These are phyloP conservation scores for Dissophora ornata DNA, from an alignment of 192 early-diverging fungal species.

Conservation along the genomic window DNA sequence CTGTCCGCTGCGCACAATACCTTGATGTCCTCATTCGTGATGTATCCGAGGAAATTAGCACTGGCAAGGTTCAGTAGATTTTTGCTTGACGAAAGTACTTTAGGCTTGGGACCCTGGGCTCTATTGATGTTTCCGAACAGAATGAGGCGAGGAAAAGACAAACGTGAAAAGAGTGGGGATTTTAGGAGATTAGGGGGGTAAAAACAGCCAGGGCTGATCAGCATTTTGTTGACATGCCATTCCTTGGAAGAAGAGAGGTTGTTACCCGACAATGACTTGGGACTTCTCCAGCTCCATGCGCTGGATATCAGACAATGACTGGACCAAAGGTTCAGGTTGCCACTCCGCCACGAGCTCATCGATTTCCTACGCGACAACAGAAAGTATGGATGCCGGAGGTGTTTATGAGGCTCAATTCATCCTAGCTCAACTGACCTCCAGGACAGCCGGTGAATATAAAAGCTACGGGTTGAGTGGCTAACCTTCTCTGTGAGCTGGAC, in stretches of 20 bases:
- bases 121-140: constrained; percentile 24
- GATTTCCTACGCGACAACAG: constrained; percentile 74
- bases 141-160: not conserved
- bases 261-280: constrained; percentile 75
- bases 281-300: constrained; percentile 81
- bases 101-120: constrained; percentile 70
- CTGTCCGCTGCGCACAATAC: no score
- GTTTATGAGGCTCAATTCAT: no score
- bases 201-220: not conserved
- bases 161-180: not conserved
- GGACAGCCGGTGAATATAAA: not conserved
- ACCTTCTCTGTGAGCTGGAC: constrained; percentile 89
- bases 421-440: no score
- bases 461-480: not conserved
- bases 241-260: constrained; percentile 10
- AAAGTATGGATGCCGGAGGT: no score
- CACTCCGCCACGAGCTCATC: constrained; percentile 96
- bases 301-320: constrained; percentile 76
- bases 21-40: constrained; percentile 77
- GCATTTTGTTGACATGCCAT: no score
- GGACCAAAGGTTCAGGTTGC: constrained; percentile 93
- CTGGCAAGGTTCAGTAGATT: constrained; percentile 83
- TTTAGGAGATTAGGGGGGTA: not conserved
- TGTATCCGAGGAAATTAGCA: constrained; percentile 88
- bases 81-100: constrained; percentile 69